phyloP scores from a whole-genome alignment of 2,329 filamentous ascomycete species.

The Trichoderma sp. region DNA sequence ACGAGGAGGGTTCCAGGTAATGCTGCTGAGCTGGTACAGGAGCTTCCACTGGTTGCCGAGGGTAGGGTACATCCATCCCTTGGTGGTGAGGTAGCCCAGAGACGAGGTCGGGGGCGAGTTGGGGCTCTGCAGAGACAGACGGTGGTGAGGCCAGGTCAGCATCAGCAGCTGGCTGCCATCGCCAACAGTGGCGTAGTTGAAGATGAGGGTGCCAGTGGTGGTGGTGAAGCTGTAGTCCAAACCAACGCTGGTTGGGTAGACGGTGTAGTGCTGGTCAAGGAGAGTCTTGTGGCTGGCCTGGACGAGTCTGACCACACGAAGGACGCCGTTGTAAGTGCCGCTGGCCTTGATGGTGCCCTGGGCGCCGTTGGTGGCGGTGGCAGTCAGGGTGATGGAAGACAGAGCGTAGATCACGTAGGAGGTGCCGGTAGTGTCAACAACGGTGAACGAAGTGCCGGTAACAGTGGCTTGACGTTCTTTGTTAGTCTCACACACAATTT shows the following conservation, averaged over 20 bases:
- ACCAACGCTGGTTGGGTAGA: conserved; percentile 23
- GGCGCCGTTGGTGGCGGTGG: conserved; percentile 20
- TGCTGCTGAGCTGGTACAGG: conserved; percentile 23
- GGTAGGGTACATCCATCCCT: conserved; percentile 28
- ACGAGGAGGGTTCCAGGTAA: conserved; percentile 26
- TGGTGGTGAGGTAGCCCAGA: conserved; percentile 26
- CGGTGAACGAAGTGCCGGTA: conserved; percentile 25
- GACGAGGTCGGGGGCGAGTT: conserved; percentile 23
- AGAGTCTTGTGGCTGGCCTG: conserved; percentile 24
- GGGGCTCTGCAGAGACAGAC: conserved; percentile 23
- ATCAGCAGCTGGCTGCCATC: conserved; percentile 24
- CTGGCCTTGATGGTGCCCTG: conserved; percentile 23
- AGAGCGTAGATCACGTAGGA: conserved; percentile 26
- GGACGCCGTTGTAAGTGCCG: conserved; percentile 22
- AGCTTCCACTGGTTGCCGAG: conserved; percentile 26
- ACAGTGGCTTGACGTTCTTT: conserved; percentile 16
- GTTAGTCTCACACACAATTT: background rate
- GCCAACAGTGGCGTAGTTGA: conserved; percentile 25
- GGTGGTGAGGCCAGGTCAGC: conserved; percentile 28
- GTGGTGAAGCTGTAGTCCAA: conserved; percentile 25
- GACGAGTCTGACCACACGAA: conserved; percentile 25
- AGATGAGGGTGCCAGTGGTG: conserved; percentile 24
- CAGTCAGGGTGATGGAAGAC: conserved; percentile 24
- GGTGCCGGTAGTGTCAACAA: conserved; percentile 24
- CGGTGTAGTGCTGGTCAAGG: conserved; percentile 24